Conservation (phyloP, 306 rosid genomes). For the Prunus salicina region DNA sequence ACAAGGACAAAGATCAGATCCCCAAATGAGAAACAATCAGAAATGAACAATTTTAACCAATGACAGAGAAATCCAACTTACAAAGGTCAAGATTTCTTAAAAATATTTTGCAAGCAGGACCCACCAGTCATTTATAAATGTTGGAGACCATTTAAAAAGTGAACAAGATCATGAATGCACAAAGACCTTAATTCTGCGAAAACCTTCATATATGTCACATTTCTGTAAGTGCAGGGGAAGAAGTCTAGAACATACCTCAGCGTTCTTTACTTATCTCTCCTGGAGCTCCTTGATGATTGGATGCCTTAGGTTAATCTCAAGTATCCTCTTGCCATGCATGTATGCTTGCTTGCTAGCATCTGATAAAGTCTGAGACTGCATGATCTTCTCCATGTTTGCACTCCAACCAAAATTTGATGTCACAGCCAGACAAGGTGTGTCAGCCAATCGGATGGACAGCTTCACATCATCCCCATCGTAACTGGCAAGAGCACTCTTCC, state of each 20-base stretch:
- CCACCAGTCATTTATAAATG: neutral
- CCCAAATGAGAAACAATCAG: neutral
- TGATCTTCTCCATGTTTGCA: conserved; percentile 96
- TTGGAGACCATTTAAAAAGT: neutral
- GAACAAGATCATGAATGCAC: neutral
- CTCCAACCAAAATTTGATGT: conserved; percentile 99
- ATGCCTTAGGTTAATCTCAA: conserved; percentile 97
- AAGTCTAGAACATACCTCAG: conserved; percentile 59
- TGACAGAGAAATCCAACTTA: neutral
- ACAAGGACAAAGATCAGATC: neutral
- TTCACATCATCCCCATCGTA: conserved; percentile 98
- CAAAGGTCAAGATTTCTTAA: neutral
- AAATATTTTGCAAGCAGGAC: neutral
- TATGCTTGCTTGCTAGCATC: conserved; percentile 94
- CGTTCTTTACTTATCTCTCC: conserved; percentile 72
- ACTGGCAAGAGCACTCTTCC: conserved; percentile 75
- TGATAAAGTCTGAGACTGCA: conserved; percentile 92
- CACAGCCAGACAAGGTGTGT: conserved; percentile 97
- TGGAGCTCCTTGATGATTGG: conserved; percentile 95
- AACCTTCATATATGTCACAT: neutral
- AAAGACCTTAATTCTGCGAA: neutral
- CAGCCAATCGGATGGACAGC: conserved; percentile 81
- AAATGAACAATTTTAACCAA: neutral
- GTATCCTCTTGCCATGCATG: conserved; percentile 98
- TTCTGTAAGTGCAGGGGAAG: neutral